Conservation (phyloP, 2,329 filamentous ascomycete species). For the Leptographium lundbergii region DNA sequence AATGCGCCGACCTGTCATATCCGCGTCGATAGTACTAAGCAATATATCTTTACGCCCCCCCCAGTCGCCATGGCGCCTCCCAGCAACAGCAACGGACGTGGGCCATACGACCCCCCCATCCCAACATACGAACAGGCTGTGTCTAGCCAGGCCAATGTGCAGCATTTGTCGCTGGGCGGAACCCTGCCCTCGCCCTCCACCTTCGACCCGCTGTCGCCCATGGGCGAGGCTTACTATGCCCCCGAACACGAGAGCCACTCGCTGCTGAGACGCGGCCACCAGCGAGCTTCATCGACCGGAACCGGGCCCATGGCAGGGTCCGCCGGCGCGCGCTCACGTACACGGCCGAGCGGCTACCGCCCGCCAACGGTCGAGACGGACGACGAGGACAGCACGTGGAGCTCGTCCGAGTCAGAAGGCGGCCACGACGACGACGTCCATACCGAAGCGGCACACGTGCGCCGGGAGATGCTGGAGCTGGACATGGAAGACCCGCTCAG, state of each 20-base stretch:
- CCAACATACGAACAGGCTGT: constrained; percentile 75
- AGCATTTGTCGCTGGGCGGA: not conserved
- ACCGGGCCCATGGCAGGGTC: constrained; percentile 10
- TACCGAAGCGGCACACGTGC: constrained; percentile 51
- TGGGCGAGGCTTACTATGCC: constrained; percentile 51
- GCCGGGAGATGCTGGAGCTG: constrained; percentile 79
- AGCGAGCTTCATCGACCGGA: constrained; percentile 23
- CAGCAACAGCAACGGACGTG: too few relatives aligned
- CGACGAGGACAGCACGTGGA: constrained; percentile 47
- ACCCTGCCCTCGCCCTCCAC: constrained; percentile 5
- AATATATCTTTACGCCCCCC: not conserved
- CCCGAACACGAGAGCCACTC: constrained; percentile 59
- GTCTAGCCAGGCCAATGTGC: constrained; percentile 38
- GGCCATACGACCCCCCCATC: constrained; percentile 52
- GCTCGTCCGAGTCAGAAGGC: constrained; percentile 32
- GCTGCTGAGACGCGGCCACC: constrained; percentile 45
- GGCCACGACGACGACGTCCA: constrained; percentile 28
- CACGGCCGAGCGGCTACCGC: constrained; percentile 50
- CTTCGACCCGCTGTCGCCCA: constrained; percentile 39
- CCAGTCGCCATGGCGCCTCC: too few relatives aligned
- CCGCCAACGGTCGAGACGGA: constrained; percentile 72
- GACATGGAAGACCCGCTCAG: constrained; percentile 60
- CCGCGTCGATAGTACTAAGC: too few relatives aligned
- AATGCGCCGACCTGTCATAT: too few relatives aligned
- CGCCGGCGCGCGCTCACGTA: constrained; percentile 21